These are phyloP conservation scores for Plasmodium knowlesi DNA, from an alignment of 169 alveolate species.

Conservation along the genomic window DNA sequence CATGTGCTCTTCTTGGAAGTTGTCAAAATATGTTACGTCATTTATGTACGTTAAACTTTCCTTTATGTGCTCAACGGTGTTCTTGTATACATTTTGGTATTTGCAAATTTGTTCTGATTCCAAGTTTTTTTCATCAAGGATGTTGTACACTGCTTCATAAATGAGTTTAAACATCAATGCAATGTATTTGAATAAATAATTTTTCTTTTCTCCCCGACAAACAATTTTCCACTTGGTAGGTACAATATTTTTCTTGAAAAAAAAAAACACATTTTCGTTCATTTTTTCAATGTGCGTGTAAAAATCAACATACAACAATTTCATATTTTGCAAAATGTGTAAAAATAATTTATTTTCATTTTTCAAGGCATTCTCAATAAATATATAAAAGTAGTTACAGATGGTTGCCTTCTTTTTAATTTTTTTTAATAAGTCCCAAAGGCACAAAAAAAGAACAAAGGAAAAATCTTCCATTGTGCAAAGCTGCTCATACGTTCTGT, in stretches of 20 bases:
- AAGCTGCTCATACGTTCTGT: slow-evolving; percentile 30
- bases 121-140: slow-evolving; percentile 52
- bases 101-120: slow-evolving; percentile 28
- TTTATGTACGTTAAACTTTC: slow-evolving; percentile 45
- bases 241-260: slow-evolving; percentile 9
- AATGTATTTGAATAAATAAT: slow-evolving; percentile 57
- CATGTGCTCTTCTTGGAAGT: slow-evolving; percentile 16
- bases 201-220: slow-evolving; percentile 5
- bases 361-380: slow-evolving; percentile 72
- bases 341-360: slow-evolving; percentile 50
- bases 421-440: slow-evolving; percentile 43
- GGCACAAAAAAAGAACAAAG: slow-evolving; percentile 43
- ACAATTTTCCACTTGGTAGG: slow-evolving; percentile 23
- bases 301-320: slow-evolving; percentile 28
- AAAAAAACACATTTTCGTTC: slow-evolving; percentile 9
- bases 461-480: slow-evolving; percentile 7
- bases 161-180: slow-evolving; percentile 39
- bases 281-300: slow-evolving; percentile 4
- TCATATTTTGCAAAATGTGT: slow-evolving; percentile 27
- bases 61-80: slow-evolving; percentile 31
- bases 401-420: slow-evolving; percentile 30
- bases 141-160: slow-evolving; percentile 53
- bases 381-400: slow-evolving; percentile 66
- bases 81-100: slow-evolving; percentile 43
- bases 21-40: slow-evolving; percentile 50